Evolutionary conservation across 306 rosid species (phyloP).

Genomic region (Vigna mungo): DNA sequence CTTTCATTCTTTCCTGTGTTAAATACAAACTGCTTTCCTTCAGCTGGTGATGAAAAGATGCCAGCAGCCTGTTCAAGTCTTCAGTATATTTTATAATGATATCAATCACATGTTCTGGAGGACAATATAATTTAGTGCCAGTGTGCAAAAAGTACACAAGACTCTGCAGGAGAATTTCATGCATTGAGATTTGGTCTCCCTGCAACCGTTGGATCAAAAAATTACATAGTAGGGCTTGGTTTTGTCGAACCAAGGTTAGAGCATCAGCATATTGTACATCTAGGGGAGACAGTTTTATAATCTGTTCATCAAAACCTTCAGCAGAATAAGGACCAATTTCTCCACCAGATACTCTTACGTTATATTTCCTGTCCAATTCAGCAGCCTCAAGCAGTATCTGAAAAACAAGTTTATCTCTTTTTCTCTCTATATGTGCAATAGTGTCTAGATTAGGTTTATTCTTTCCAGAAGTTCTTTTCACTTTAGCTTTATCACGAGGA

Average conservation of each 20-base stretch:
- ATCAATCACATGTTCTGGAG: conserved; percentile 79
- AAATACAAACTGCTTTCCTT: conserved; percentile 64
- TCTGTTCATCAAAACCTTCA: conserved; percentile 70
- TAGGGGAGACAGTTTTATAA: conserved; percentile 62
- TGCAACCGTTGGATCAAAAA: conserved; percentile 72
- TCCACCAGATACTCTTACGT: conserved; percentile 55
- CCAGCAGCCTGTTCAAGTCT: conserved; percentile 69
- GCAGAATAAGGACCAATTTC: conserved; percentile 51
- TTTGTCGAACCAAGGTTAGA: conserved; percentile 87
- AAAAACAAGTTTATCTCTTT: conserved; percentile 83
- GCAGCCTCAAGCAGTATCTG: conserved; percentile 88
- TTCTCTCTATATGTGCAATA: conserved; percentile 70
- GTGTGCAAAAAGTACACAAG: conserved; percentile 80
- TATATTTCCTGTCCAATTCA: conserved; percentile 78
- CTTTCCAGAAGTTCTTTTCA: conserved; percentile 56
- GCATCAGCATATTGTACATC: conserved; percentile 82
- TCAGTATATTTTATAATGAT: conserved; percentile 79
- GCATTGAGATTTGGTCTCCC: conserved; percentile 75
- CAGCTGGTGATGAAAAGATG: conserved; percentile 62
- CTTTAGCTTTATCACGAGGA: conserved; percentile 50
- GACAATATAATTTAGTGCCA: conserved; percentile 78
- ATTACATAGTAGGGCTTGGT: conserved; percentile 80
- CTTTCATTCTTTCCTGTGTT: conserved; percentile 68
- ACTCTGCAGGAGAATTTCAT: conserved; percentile 91
- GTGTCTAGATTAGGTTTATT: conserved; percentile 62